Evolutionary conservation across 225 moss, liverwort and hornwort species (phyloP).

Genomic region (Physcomitrium patens): DNA sequence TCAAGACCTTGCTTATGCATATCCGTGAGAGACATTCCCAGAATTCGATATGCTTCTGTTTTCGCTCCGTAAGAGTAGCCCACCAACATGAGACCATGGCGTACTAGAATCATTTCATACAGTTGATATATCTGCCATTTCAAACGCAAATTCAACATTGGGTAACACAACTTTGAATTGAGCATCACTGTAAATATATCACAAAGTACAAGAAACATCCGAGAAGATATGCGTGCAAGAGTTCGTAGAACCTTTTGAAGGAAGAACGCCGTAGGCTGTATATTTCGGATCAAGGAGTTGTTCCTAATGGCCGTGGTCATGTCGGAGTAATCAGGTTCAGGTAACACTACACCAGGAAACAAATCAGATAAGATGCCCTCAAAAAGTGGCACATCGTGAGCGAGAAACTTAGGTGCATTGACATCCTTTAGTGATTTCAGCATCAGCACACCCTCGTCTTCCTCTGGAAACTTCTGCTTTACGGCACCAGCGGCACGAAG

Average conservation of each 20-base stretch:
- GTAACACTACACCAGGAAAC: conserved; percentile 61
- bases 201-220: background rate
- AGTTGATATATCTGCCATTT: conserved; percentile 66
- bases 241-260: conserved; percentile 53
- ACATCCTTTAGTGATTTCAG: conserved; percentile 69
- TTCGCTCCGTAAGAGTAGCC: conserved; percentile 88
- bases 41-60: conserved; percentile 70
- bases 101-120: conserved; percentile 88
- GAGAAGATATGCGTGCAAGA: background rate
- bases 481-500: conserved; percentile 68
- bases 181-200: background rate
- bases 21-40: conserved; percentile 73
- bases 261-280: conserved; percentile 55
- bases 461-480: conserved; percentile 65
- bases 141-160: background rate
- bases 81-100: conserved; percentile 85
- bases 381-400: conserved; percentile 73
- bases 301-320: conserved; percentile 44
- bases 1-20: conserved; percentile 73
- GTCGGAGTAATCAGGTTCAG: conserved; percentile 45
- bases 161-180: background rate
- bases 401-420: conserved; percentile 69
- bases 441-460: conserved; percentile 71
- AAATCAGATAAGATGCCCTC: conserved; percentile 72
- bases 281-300: conserved; percentile 36